These are phyloP conservation scores for Colletotrichum shisoi DNA, from an alignment of 2,329 filamentous ascomycete genomes.

Conservation along the genomic window DNA sequence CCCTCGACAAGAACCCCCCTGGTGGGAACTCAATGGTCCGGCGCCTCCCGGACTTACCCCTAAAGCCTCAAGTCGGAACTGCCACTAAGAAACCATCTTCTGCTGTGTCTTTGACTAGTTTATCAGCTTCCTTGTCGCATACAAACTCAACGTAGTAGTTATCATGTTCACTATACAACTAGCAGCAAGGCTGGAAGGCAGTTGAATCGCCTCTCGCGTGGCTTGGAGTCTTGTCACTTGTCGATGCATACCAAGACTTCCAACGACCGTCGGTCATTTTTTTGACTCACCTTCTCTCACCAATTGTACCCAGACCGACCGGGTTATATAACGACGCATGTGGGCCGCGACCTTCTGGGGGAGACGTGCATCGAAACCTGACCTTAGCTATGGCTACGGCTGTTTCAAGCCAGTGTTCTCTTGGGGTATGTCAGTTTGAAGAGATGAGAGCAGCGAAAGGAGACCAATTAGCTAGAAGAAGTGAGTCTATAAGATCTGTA, in stretches of 20 bases:
- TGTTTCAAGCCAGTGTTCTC: not conserved
- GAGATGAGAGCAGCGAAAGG: not conserved
- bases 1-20: not conserved
- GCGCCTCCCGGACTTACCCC: slow-evolving; percentile 10
- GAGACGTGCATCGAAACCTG: not conserved
- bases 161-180: not conserved
- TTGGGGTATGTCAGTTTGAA: not conserved
- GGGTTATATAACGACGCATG: not conserved
- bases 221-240: not conserved
- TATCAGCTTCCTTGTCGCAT: not conserved
- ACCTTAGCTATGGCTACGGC: not conserved
- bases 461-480: not conserved
- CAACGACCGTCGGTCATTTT: not conserved
- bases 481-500: not conserved
- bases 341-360: not conserved
- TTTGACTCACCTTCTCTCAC: not conserved
- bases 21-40: slow-evolving; percentile 1
- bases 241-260: not conserved
- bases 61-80: not conserved
- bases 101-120: not conserved
- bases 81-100: not conserved
- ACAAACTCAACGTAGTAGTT: not conserved
- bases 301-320: not conserved
- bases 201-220: not conserved
- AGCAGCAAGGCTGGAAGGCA: not conserved